Evolutionary conservation across 1,139 yeast genomes (phyloP).

Genomic region (Suhomyces bribrorum): DNA sequence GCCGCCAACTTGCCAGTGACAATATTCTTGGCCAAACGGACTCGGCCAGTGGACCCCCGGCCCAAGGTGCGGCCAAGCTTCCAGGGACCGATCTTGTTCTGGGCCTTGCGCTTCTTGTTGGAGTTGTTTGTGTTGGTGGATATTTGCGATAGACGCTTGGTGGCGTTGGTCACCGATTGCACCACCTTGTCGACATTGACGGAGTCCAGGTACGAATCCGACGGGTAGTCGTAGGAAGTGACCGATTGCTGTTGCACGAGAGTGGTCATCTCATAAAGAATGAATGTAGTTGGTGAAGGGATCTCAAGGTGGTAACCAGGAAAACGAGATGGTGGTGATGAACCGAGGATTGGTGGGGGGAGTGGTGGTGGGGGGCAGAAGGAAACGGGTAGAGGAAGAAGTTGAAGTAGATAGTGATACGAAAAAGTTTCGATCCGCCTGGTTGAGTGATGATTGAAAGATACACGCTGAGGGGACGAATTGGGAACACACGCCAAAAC

Average conservation of each 20-base stretch:
- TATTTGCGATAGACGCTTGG: conserved; percentile 63
- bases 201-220: conserved; percentile 22
- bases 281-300: conserved; percentile 7
- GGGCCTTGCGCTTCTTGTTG: conserved; percentile 55
- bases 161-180: conserved; percentile 61
- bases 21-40: conserved; percentile 83
- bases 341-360: background rate
- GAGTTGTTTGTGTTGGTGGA: conserved; percentile 55
- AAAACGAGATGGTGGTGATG: background rate
- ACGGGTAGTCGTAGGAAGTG: conserved; percentile 22
- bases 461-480: conserved; percentile 1
- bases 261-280: conserved; percentile 23
- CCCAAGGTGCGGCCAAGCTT: conserved; percentile 92
- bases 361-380: background rate
- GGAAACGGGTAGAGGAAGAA: background rate
- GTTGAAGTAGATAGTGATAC: background rate
- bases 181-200: conserved; percentile 48
- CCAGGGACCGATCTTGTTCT: conserved; percentile 94
- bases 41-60: conserved; percentile 93
- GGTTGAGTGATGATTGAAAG: no score
- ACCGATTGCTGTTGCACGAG: conserved; percentile 26
- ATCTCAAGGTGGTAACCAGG: background rate
- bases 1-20: conserved; percentile 91
- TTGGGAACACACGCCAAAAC: conserved; percentile 1
- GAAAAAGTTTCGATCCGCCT: no score